A percentile compares a stretch with the other conserved stretches of the same genome.
Evolutionary conservation across 345 rosid genomes (phyloP).

Genomic region (Boechera divaricarpa): DNA sequence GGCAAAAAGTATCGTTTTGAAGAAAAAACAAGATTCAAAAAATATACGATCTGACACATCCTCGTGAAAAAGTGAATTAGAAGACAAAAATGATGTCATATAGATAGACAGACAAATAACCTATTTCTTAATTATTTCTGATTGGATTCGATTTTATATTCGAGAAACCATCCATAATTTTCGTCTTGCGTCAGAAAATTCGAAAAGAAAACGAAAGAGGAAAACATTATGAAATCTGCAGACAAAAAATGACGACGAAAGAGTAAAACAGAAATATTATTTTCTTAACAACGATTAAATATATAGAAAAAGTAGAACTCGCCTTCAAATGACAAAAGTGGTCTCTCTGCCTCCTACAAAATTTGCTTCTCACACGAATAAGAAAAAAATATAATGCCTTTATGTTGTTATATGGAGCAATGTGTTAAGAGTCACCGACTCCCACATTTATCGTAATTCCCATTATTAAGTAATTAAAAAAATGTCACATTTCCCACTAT

Average conservation of each 20-base stretch:
- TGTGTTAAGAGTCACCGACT: conserved; percentile 26
- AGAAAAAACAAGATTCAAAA: not conserved
- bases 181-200: conserved; percentile 24
- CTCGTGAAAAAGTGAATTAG: conserved; percentile 73
- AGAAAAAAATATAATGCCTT: not conserved
- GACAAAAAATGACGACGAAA: conserved; percentile 9
- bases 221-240: not conserved
- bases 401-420: conserved; percentile 30
- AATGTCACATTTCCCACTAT: conserved; percentile 22
- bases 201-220: conserved; percentile 32
- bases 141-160: conserved; percentile 8
- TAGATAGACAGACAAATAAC: conserved; percentile 44
- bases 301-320: conserved; percentile 21
- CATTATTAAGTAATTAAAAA: not conserved
- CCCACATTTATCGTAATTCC: conserved; percentile 22
- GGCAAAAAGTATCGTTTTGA: not conserved
- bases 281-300: not conserved
- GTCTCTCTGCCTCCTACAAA: conserved; percentile 26
- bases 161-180: conserved; percentile 23
- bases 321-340: conserved; percentile 28
- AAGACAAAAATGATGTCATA: conserved; percentile 64
- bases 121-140: not conserved
- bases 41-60: conserved; percentile 62
- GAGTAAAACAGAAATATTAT: not conserved
- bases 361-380: not conserved